Evolutionary conservation across 78 protist genomes (phyloP).

Genomic region (Dictyostelium brefeldianum): DNA sequence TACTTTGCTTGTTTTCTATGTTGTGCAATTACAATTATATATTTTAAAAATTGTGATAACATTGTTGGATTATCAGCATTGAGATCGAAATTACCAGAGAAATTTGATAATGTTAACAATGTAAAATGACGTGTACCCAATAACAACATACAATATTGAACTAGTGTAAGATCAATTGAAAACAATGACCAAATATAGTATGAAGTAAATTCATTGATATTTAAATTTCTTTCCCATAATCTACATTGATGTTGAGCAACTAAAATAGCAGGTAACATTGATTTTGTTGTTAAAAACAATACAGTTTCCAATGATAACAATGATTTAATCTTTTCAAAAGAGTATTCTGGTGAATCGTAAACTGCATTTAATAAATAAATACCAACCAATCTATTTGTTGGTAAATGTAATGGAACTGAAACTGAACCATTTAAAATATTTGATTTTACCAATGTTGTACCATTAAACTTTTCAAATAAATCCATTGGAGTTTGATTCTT

Average conservation of each 20-base stretch:
- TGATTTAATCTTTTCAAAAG: neutral
- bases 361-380: neutral
- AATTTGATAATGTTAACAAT: slow-evolving; percentile 5
- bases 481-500: neutral
- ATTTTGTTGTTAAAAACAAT: neutral
- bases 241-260: slow-evolving; percentile 18
- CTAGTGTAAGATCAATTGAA: slow-evolving; percentile 17
- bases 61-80: neutral
- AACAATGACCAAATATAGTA: slow-evolving; percentile 58
- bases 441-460: neutral
- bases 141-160: slow-evolving; percentile 38
- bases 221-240: slow-evolving; percentile 65
- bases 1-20: slow-evolving; percentile 34
- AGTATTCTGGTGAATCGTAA: slow-evolving; percentile 18
- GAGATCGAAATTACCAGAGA: slow-evolving; percentile 21
- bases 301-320: neutral
- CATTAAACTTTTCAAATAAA: neutral
- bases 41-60: slow-evolving; percentile 40
- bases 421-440: slow-evolving; percentile 25
- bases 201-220: slow-evolving; percentile 22
- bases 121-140: slow-evolving; percentile 53
- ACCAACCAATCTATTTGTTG: slow-evolving; percentile 33
- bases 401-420: slow-evolving; percentile 34
- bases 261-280: slow-evolving; percentile 17
- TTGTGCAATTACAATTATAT: slow-evolving; percentile 28